Base-by-base conservation (phyloP, 2,329 filamentous ascomycete species). In the Paecilomyces niveus region DNA sequence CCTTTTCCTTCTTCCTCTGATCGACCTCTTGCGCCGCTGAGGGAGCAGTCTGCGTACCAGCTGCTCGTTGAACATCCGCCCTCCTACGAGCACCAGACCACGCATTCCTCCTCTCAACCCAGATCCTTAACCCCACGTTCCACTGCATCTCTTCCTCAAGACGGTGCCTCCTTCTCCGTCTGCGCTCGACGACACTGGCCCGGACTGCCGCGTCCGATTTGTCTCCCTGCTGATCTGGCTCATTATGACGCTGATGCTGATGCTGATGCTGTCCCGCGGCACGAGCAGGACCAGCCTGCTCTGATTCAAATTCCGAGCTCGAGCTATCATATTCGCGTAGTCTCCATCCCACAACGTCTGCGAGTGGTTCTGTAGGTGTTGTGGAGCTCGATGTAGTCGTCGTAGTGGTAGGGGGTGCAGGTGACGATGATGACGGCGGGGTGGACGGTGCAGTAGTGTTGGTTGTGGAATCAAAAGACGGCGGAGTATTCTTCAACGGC, bases 91-190 rank as follows among this genome's bases (percentile, higher is more conserved):
- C 92, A 32, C 89, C 88, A 0, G 92, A 93, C 93, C 93, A 97
- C 6, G 85, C 86, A 74, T 96, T 86, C 54, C 92, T 83, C 59
- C 90, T 81, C 31, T 87, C 84, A 59, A 87, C 83, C 74, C 90
- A 97, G 70, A 88, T 89, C n/a, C 86, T 83, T 58, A 97, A 72
- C 0, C 93, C 93, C 39, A 87, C 80, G 67, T 97, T 97, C 87
- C 89, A 95, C 31, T 78, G 72, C 76, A 86, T 83, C 76, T 90
- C 88, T 58, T 85, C 84, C 61, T 84, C 81, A 54, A 84, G 70
- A 54, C 79, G 82, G 64, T 80, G 82, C 57, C 85, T 80, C 50
- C 83, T 79, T 61, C 80, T 82, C 35, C 84, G 79, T 60, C 80
- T 82, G 58, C 81, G 81, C 52, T 81, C 80, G 3, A 79, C 69